Base-by-base conservation (phyloP, 768 basidiomycete genomes). In the Lanmaoa pseudosensibilis region DNA sequence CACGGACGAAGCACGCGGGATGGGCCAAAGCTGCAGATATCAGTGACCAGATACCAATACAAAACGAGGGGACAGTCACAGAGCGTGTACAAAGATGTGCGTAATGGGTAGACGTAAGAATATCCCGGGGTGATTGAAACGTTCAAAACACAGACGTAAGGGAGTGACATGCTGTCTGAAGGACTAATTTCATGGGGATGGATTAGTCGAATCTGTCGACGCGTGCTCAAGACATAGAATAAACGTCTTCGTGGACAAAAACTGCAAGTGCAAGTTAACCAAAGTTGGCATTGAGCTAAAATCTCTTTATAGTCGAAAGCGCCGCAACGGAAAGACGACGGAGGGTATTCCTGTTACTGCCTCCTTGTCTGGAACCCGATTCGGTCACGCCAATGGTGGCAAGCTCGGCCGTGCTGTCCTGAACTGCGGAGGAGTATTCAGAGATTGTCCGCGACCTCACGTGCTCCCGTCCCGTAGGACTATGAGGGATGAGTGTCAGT, bases 301-400 rank as follows among this genome's bases (percentile, higher is more conserved):
- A n/a, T 46, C 54, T 58, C 53, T 68, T 70, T 11, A 65, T 59
- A n/a, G 69, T 66, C 32, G 69, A 73, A 53, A 70, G 68, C 3
- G 72, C 64, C 12, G 64, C 72, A 25, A 72, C 55, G 37, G 71
- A 73, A 56, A 71, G 58, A 50, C 70, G 70, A 37, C 66, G 68
- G 4, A 69, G 60, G 19, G 70, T 23, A 41, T 52, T 65, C 38
- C 69, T 60, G 32, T 44, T 64, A 48, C 52, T 48, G 23, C 59
- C 39, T 33, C 58, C 58, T 40, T 48, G 62, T 52, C 68, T 54
- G 23, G 54, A 54, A 48, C 49, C 50, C 36, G 52, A 50, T 34
- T 59, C 63, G n/a, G 57, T 39, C 23, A 54, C 38, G 13, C 46
- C 52, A 7, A 34, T 39, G 18, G 59, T 51, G 32, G 43, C 39